These are phyloP conservation scores for Penicillium nordicum DNA, from an alignment of 2,329 filamentous ascomycete genomes.

Conservation along the genomic window DNA sequence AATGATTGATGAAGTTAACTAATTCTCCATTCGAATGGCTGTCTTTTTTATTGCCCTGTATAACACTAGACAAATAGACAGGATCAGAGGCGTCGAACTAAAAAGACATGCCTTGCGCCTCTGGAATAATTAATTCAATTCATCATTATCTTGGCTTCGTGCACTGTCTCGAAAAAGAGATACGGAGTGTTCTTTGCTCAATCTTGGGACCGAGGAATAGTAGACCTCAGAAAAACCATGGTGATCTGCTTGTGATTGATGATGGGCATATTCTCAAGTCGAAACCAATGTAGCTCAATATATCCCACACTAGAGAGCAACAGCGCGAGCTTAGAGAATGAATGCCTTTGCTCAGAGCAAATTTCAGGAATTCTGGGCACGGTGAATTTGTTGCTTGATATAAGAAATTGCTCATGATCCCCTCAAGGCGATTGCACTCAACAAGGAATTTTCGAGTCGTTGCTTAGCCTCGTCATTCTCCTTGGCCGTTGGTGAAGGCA, in stretches of 20 bases:
- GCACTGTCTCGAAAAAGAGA: background rate
- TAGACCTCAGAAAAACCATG: background rate
- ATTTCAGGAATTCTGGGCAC: background rate
- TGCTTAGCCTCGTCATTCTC: conserved; percentile 23
- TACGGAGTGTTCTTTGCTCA: background rate
- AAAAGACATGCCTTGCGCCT: background rate
- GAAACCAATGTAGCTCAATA: background rate
- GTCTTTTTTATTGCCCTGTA: background rate
- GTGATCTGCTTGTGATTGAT: background rate
- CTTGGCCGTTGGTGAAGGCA: conserved; percentile 42
- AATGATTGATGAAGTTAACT: background rate
- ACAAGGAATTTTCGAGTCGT: conserved; percentile 61
- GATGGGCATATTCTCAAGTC: background rate
- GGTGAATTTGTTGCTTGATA: background rate
- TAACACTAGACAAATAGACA: background rate
- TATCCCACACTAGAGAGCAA: background rate
- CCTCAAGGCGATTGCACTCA: conserved; percentile 76
- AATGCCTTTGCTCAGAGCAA: background rate
- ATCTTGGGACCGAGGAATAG: background rate
- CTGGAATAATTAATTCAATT: background rate
- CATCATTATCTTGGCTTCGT: background rate
- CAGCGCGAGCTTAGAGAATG: background rate
- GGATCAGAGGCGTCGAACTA: background rate
- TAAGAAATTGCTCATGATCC: conserved; percentile 45
- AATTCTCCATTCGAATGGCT: background rate